Evolutionary conservation across 805 yeast species (phyloP), one percentile per base, ranked within the genome.

Genomic region (Metschnikowia noctiluminum): DNA sequence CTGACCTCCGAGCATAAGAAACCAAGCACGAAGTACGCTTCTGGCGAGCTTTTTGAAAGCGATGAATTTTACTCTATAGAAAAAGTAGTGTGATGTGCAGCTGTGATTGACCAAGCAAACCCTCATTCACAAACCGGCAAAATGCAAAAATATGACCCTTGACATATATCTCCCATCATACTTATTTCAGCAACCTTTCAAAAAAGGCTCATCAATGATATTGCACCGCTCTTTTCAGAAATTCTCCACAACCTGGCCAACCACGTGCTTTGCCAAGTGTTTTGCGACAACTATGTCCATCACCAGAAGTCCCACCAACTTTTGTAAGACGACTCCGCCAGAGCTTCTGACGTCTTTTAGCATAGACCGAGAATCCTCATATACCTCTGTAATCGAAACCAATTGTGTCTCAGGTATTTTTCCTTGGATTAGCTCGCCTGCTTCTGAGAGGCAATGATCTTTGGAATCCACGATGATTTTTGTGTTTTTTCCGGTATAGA

Each of bases 251-350:
- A 34, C 46, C 21, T 50, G 43, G 6, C 58, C 59, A 10, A 52
- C 58, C 3, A 53, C 50, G 10, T 51, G 43, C 12, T 62, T 51
- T 32, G 77, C 52, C 28, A 81, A 61, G 26, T 65, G 62, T 28
- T 73, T 67, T 1, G 81, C 87, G 10, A 81, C 73, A 28, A 77
- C 64, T 5, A 81, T 68, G 58, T 84, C 88, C 87, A 84, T 83
- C 28, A 82, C 76, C 44, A 85, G 77, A 36, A 82, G 63, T 0
- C 89, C 88, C 7, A 82, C 88, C 16, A 82, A 62, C 58, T 83
- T 84, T 44, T 69, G 74, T 2, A 82, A 60, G 1, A 77, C 71
- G 27, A 81, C 56, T 64, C 36, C 53, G 11, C 42, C 28, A 14
- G n/a, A n/a, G 21, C 35, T 40, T 9, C 31, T 31, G n/a, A 46